A percentile compares a stretch with the other conserved stretches of the same genome.
phyloP scores from a whole-genome alignment of 345 rosid genomes.

The Eucalyptus viminalis region DNA sequence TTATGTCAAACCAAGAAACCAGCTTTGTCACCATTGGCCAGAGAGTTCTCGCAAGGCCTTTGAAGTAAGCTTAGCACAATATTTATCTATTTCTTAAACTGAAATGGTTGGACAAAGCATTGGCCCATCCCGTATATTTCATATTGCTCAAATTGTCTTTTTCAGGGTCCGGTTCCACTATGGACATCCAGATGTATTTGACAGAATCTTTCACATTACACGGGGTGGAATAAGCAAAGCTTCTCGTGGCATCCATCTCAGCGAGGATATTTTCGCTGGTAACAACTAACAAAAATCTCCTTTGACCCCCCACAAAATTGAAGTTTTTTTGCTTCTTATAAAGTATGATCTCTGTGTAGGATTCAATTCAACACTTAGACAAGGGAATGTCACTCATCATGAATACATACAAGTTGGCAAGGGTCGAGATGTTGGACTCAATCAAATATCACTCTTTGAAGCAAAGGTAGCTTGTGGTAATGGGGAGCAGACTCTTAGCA shows the following conservation, averaged over 20 bases:
- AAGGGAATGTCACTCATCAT: constrained; percentile 94
- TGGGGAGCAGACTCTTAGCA: constrained; percentile 90
- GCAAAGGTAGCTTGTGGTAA: constrained; percentile 98
- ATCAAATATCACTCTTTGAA: constrained; percentile 95
- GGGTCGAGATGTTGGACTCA: constrained; percentile 98
- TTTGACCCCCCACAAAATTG: background rate
- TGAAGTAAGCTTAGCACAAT: constrained; percentile 43
- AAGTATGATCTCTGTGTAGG: constrained; percentile 28
- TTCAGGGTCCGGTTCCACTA: constrained; percentile 92
- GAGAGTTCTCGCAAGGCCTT: constrained; percentile 93
- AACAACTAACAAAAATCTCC: constrained; percentile 1
- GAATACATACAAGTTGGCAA: constrained; percentile 99
- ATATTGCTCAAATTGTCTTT: background rate
- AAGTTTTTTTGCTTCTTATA: background rate
- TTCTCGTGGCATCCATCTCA: constrained; percentile 86
- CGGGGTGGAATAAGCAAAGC: constrained; percentile 99
- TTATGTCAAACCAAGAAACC: constrained; percentile 97
- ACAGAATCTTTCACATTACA: constrained; percentile 87
- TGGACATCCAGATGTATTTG: constrained; percentile 96
- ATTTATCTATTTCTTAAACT: background rate
- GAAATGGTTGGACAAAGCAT: background rate
- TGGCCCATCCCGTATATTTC: background rate
- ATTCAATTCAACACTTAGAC: constrained; percentile 85
- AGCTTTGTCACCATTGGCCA: constrained; percentile 97
- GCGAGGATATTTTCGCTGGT: constrained; percentile 99